Percentiles rank a stretch among this genome's conserved stretches.
Conservation (phyloP, 176 grass and related monocot species). For the Ensete glaucum region DNA sequence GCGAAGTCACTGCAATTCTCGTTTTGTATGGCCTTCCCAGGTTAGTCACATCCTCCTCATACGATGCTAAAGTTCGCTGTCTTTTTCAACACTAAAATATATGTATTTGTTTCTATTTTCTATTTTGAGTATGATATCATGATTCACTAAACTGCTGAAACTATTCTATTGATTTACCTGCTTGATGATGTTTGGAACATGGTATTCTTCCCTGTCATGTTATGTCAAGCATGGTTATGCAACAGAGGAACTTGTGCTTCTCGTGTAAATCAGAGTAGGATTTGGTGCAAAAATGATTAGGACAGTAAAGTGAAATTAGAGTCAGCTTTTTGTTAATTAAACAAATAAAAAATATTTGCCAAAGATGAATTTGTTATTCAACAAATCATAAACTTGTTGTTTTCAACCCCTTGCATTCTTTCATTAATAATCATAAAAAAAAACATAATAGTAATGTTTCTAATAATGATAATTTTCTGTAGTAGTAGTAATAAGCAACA, state of each 20-base stretch:
- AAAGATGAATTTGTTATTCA: too few species aligned
- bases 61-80: not conserved
- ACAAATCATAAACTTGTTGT: too few species aligned
- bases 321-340: too few species aligned
- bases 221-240: not conserved
- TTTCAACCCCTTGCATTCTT: too few species aligned
- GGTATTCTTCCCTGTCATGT: not conserved
- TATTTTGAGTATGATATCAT: not conserved
- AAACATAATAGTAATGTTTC: too few species aligned
- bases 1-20: slow-evolving; percentile 94
- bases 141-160: not conserved
- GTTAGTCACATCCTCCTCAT: slow-evolving; percentile 28
- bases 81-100: not conserved
- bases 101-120: not conserved
- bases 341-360: too few species aligned
- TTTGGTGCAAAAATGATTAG: not conserved
- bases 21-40: slow-evolving; percentile 91
- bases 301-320: not conserved
- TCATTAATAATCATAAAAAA: too few species aligned
- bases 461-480: too few species aligned
- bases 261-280: not conserved
- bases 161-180: not conserved
- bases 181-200: not conserved
- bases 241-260: not conserved
- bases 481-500: too few species aligned